Evolutionary conservation across 306 rosid genomes (phyloP).

Genomic region (Prunus padus): DNA sequence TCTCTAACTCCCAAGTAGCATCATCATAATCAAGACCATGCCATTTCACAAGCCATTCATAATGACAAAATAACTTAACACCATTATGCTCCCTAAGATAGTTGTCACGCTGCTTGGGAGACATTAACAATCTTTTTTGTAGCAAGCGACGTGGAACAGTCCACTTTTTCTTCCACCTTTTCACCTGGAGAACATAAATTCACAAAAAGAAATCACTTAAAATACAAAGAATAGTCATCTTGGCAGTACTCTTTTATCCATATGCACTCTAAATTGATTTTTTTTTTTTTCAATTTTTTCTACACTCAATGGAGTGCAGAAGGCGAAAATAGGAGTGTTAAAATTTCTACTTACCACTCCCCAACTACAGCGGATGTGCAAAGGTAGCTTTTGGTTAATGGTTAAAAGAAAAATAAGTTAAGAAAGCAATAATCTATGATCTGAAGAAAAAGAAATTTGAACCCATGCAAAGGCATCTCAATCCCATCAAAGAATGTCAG

Average conservation of each 20-base stretch:
- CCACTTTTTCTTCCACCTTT: slow-evolving; percentile 54
- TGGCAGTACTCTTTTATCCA: background rate
- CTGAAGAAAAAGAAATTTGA: background rate
- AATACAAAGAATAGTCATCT: background rate
- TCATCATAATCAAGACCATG: slow-evolving; percentile 56
- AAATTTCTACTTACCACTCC: background rate
- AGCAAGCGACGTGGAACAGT: slow-evolving; percentile 62
- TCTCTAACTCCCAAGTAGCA: slow-evolving; percentile 73
- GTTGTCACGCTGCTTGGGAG: slow-evolving; percentile 32
- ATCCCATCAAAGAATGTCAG: background rate
- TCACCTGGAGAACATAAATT: slow-evolving; percentile 30
- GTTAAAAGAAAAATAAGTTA: background rate
- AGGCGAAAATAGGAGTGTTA: no score
- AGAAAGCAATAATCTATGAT: background rate
- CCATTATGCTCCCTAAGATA: slow-evolving; percentile 28
- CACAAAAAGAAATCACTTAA: slow-evolving; percentile 5
- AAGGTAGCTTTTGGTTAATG: background rate
- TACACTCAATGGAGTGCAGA: no score
- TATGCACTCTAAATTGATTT: no score
- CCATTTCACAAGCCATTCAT: slow-evolving; percentile 82
- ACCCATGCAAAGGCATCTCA: slow-evolving; percentile 8
- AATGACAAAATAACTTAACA: slow-evolving; percentile 29
- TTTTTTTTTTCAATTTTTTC: no score
- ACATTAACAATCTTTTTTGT: slow-evolving; percentile 42
- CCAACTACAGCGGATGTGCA: background rate